Percentiles rank a stretch among this genome's conserved stretches.
Conservation (phyloP, 1,139 yeast species). For the Sporopachydermia cereana region DNA sequence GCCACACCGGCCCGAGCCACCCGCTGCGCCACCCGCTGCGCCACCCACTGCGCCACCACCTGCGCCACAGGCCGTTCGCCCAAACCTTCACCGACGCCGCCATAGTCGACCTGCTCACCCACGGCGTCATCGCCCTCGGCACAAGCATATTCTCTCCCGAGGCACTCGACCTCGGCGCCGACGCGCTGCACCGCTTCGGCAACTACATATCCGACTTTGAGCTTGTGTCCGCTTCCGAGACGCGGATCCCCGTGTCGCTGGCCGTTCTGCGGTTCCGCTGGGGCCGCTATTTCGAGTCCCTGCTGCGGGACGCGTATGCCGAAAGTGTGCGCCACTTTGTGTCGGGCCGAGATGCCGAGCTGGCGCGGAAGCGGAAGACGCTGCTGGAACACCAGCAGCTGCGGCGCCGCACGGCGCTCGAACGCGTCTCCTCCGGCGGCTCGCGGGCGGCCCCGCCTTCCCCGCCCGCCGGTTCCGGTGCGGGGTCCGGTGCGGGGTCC, state of each 20-base stretch:
- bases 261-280: conserved; percentile 6
- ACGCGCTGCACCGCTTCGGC: conserved; percentile 5
- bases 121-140: conserved; percentile 1
- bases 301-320: conserved; percentile 3
- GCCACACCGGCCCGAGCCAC: neutral
- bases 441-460: neutral
- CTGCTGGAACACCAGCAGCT: neutral
- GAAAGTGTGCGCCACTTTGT: neutral
- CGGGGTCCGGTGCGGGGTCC: neutral
- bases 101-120: conserved; percentile 2
- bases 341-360: neutral
- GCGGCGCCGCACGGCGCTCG: neutral
- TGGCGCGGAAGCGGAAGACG: neutral
- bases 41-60: too few relatives aligned
- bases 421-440: neutral
- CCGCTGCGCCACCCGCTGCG: too few relatives aligned
- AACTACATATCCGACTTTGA: conserved; percentile 5
- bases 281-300: conserved; percentile 7
- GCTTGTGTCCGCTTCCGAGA: conserved; percentile 1
- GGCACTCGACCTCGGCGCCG: conserved; percentile 3
- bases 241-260: conserved; percentile 6
- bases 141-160: conserved; percentile 3
- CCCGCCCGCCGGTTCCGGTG: neutral
- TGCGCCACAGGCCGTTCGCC: neutral
- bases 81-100: neutral